Base-by-base conservation (phyloP, 2,329 filamentous ascomycete genomes). In the Xylaria hypoxylon region DNA sequence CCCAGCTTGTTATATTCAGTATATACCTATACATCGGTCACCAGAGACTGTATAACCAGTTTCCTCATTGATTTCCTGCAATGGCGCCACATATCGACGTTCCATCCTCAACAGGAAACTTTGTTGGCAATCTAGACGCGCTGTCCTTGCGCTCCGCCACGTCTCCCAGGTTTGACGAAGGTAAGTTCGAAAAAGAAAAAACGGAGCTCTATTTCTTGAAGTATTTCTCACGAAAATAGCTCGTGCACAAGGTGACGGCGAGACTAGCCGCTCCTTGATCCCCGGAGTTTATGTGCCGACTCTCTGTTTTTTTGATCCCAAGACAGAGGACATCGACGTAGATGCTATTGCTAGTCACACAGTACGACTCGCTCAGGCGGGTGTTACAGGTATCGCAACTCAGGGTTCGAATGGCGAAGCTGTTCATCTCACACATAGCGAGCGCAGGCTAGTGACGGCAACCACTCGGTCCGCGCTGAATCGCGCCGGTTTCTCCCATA, bases 401-500 rank as follows among this genome's bases (percentile, higher is more conserved):
- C 92, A 94, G 77, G 92, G 92, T 52, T 93, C 90, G 75, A 95
- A 95, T 75, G 92, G 92, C 73, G 92, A 96, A 81, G 92, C 92
- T 7, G 91, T 94, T 13, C 92, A 94, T 75, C 85, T 95, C 38
- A 89, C 89, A 48, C 89, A 90, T 72, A 82, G 85, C 26, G 92
- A 95, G 80, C 87, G 92, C 65, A 85, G 86, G 53, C 80, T 87
- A 58, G 87, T 95, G 72, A 94, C 90, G 6, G 81, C 82, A 57
- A 88, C 89, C 38, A 94, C 91, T 1, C 89, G 92, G 45, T 84
- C 86, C 68, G 90, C 91, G 15, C 83, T 94, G 50, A 86, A 92
- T 75, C 83, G 84, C 11, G 86, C 88, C 35, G 90, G 91, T 2
- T 92, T 87, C 78, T 75, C 82, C 0, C 80, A 86, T 70, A 83